Percentiles rank a stretch among this genome's conserved stretches.
Evolutionary conservation across 805 yeast genomes (phyloP).

Genomic region (Pichia kluyveri): DNA sequence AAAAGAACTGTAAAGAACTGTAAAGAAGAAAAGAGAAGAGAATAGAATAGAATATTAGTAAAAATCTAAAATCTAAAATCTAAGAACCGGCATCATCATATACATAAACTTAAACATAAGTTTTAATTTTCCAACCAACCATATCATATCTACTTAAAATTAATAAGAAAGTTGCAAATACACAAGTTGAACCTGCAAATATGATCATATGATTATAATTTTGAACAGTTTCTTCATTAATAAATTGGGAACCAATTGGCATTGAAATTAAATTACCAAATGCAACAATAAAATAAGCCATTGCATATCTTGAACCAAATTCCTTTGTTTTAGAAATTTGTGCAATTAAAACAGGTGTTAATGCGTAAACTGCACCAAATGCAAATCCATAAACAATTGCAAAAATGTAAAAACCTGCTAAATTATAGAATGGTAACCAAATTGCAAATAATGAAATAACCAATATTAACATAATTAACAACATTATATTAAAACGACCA

Average conservation of each 20-base stretch:
- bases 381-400: constrained; percentile 42
- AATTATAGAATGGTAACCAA: constrained; percentile 49
- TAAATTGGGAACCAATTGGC: constrained; percentile 41
- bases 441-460: constrained; percentile 39
- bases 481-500: constrained; percentile 48
- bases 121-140: constrained; percentile 22
- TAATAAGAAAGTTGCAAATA: constrained; percentile 12
- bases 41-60: no score
- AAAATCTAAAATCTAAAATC: no score
- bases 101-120: constrained; percentile 17
- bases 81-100: no score
- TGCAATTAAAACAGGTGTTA: constrained; percentile 56
- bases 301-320: constrained; percentile 63
- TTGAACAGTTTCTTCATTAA: constrained; percentile 20
- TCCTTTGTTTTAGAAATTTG: constrained; percentile 47
- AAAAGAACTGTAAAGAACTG: neutral
- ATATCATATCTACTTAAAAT: constrained; percentile 11
- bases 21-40: neutral
- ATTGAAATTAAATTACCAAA: constrained; percentile 36
- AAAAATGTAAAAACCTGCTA: constrained; percentile 39
- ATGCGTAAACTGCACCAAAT: constrained; percentile 47
- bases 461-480: constrained; percentile 36
- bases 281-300: constrained; percentile 55
- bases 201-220: constrained; percentile 20
- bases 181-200: constrained; percentile 19